A percentile compares a stretch with the other conserved stretches of the same genome.
Evolutionary conservation across 2,329 filamentous ascomycete genomes (phyloP).

Genomic region (Shiraia bambusicola): DNA sequence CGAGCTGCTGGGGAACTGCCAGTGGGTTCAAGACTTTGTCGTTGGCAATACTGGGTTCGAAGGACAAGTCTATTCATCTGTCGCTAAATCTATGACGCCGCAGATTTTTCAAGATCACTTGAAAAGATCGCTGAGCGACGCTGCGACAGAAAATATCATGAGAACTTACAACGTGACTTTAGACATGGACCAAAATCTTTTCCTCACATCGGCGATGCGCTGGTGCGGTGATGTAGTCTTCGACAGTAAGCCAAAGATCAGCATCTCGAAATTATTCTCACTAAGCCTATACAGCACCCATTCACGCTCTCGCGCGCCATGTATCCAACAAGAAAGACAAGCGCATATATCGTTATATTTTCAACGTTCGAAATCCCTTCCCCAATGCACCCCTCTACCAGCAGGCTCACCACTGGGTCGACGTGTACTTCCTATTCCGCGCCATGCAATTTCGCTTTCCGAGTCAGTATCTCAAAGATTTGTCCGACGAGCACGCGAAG

Average conservation of each 20-base stretch:
- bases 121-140: conserved; percentile 12
- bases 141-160: conserved; percentile 19
- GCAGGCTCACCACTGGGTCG: conserved; percentile 32
- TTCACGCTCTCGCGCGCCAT: conserved; percentile 13
- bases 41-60: conserved; percentile 36
- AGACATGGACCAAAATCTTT: conserved; percentile 39
- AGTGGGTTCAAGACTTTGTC: conserved; percentile 49
- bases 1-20: conserved; percentile 16
- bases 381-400: conserved; percentile 15
- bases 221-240: conserved; percentile 48
- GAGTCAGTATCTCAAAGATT: conserved; percentile 13
- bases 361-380: conserved; percentile 34
- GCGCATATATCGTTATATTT: conserved; percentile 28
- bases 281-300: conserved; percentile 13
- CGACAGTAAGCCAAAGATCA: conserved; percentile 34
- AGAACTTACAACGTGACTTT: conserved; percentile 43
- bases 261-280: background rate
- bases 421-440: conserved; percentile 31
- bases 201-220: conserved; percentile 42
- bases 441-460: conserved; percentile 23
- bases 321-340: conserved; percentile 15
- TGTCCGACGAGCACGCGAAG: conserved; percentile 23
- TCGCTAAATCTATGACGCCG: conserved; percentile 10
- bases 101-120: conserved; percentile 27
- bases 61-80: background rate